A percentile compares a stretch with the other conserved stretches of the same genome.
Conservation (phyloP, 345 rosid genomes). For the Salix dunnii region DNA sequence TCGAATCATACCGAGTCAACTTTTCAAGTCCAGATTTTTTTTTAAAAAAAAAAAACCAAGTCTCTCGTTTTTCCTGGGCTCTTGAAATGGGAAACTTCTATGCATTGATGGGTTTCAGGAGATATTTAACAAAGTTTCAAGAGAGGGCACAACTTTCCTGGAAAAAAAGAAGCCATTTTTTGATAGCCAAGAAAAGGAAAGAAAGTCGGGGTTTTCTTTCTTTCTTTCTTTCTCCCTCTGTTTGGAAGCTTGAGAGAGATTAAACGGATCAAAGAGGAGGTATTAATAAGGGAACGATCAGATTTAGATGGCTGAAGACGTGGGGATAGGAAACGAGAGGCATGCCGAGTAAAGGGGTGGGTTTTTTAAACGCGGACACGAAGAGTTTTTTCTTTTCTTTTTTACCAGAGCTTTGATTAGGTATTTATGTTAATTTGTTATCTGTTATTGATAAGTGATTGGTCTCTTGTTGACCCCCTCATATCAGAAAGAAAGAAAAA, state of each 20-base stretch:
- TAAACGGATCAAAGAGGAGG: neutral
- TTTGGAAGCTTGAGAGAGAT: neutral
- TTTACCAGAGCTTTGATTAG: neutral
- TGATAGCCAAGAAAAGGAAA: neutral
- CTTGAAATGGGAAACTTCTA: neutral
- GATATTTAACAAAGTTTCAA: neutral
- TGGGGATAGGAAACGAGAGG: neutral
- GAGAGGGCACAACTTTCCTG: neutral
- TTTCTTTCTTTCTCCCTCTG: neutral
- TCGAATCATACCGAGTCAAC: neutral
- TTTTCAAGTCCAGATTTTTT: too few relatives aligned
- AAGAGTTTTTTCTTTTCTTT: too few relatives aligned
- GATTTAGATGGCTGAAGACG: neutral
- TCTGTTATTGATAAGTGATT: neutral
- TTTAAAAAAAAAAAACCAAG: neutral
- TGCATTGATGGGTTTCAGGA: neutral
- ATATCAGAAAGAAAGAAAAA: too few relatives aligned
- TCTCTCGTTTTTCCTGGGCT: neutral
- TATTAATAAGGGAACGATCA: neutral
- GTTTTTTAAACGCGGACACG: neutral
- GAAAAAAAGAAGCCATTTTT: too few relatives aligned
- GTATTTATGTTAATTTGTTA: neutral
- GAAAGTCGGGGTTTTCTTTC: too few relatives aligned
- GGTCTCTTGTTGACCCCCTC: neutral
- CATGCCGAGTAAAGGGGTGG: neutral